These are phyloP conservation scores for Sanghuangporus baumii DNA, from an alignment of 1,284 basidiomycete genomes.

Conservation along the genomic window DNA sequence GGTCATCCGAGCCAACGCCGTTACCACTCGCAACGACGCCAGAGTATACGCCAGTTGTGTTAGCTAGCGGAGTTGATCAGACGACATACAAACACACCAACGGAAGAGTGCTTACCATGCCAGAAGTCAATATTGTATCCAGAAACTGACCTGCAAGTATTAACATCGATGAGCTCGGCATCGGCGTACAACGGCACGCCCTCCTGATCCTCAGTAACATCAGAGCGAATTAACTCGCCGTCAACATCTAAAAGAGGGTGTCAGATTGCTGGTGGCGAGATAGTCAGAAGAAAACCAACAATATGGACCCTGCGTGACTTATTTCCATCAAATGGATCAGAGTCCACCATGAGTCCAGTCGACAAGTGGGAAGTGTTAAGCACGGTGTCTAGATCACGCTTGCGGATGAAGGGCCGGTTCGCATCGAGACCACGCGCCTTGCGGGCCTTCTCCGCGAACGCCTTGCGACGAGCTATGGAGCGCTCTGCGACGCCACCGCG, in stretches of 20 bases:
- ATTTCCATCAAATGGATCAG: conserved; percentile 7
- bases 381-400: neutral
- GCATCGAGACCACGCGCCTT: neutral
- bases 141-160: conserved; percentile 35
- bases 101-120: neutral
- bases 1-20: neutral
- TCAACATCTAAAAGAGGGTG: neutral
- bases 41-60: conserved; percentile 9
- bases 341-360: conserved; percentile 4
- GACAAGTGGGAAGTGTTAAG: neutral
- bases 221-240: conserved; percentile 21
- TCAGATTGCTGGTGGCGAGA: neutral
- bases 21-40: conserved; percentile 4
- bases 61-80: neutral
- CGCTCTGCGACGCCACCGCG: conserved; percentile 6
- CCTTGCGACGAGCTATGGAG: neutral
- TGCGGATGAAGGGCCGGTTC: neutral
- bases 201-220: conserved; percentile 20
- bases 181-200: conserved; percentile 38
- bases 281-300: neutral
- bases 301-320: conserved; percentile 6
- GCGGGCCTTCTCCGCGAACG: neutral
- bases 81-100: neutral
- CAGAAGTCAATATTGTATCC: conserved; percentile 1
- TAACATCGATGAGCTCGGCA: conserved; percentile 44